phyloP scores from a whole-genome alignment of 2,329 filamentous ascomycete genomes.

The Ophiostoma sp. region DNA sequence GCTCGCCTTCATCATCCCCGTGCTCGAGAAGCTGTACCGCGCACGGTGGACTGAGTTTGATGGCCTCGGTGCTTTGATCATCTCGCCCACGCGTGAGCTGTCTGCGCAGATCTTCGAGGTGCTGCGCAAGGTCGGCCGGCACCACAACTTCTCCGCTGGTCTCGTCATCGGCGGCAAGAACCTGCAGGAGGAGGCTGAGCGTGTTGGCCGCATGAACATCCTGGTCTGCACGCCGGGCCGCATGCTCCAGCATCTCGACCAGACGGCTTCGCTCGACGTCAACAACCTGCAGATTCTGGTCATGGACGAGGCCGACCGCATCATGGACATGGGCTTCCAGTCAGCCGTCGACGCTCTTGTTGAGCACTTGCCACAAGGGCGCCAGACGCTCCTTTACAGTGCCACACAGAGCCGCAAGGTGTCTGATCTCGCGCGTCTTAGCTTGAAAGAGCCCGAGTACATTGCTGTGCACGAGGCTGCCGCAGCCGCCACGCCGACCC shows the following conservation, averaged over 20 bases:
- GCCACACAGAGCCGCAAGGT: conserved; percentile 94
- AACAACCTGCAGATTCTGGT: conserved; percentile 90
- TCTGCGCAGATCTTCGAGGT: conserved; percentile 97
- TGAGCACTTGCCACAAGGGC: conserved; percentile 76
- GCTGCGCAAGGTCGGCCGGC: conserved; percentile 77
- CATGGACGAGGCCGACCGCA: conserved; percentile 90
- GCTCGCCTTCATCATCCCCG: conserved; percentile 82
- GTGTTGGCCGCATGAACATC: conserved; percentile 90
- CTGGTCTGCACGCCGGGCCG: conserved; percentile 90
- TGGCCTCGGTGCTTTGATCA: conserved; percentile 84
- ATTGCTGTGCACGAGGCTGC: conserved; percentile 87
- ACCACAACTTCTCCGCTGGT: conserved; percentile 87
- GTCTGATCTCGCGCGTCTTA: conserved; percentile 82
- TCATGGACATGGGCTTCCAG: conserved; percentile 97
- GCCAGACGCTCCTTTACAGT: conserved; percentile 92
- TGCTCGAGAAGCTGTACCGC: conserved; percentile 87
- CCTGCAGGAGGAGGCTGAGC: conserved; percentile 77
- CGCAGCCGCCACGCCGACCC: conserved; percentile 70
- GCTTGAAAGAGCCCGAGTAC: conserved; percentile 86
- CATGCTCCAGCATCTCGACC: conserved; percentile 92
- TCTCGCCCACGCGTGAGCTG: conserved; percentile 89
- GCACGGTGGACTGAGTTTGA: conserved; percentile 85
- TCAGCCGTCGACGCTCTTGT: conserved; percentile 84
- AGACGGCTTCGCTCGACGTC: conserved; percentile 83
- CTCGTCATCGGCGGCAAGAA: conserved; percentile 91